A percentile compares a stretch with the other conserved stretches of the same genome.
Conservation (phyloP, 306 rosid genomes). For the Cicer yamashitae region DNA sequence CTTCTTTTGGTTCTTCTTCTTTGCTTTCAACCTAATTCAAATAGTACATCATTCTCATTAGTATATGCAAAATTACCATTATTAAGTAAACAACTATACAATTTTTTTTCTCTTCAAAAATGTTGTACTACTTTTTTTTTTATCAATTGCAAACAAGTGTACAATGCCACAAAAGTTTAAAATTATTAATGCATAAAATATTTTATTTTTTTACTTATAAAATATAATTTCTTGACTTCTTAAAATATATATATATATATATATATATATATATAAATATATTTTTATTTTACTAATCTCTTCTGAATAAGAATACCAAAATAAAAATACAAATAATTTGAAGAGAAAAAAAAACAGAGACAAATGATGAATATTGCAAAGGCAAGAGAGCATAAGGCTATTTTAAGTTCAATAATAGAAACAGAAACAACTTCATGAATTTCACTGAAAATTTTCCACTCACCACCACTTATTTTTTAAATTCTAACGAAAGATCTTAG, state of each 20-base stretch:
- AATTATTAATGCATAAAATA: neutral
- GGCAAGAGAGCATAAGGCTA: neutral
- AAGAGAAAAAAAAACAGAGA: conserved; percentile 18
- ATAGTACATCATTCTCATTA: neutral
- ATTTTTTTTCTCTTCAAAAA: too few species aligned
- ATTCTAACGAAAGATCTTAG: too few species aligned
- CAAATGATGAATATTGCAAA: conserved; percentile 6
- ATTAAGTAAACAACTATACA: neutral
- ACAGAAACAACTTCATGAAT: conserved; percentile 21
- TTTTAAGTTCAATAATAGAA: conserved; percentile 8
- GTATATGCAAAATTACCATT: neutral
- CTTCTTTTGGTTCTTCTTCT: conserved; percentile 68
- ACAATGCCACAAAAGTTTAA: neutral
- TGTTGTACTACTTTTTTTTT: too few species aligned
- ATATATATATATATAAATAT: too few species aligned
- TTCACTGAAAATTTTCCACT: conserved; percentile 24
- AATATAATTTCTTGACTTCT: neutral
- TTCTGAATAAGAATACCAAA: neutral
- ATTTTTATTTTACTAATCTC: neutral
- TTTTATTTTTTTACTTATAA: neutral
- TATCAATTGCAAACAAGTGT: neutral
- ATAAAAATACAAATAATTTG: neutral
- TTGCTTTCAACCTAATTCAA: conserved; percentile 41
- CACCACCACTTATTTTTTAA: neutral
- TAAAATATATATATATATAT: neutral